Evolutionary conservation across 1,284 basidiomycete species (phyloP).

Genomic region (Sanghuangporus weigelae): DNA sequence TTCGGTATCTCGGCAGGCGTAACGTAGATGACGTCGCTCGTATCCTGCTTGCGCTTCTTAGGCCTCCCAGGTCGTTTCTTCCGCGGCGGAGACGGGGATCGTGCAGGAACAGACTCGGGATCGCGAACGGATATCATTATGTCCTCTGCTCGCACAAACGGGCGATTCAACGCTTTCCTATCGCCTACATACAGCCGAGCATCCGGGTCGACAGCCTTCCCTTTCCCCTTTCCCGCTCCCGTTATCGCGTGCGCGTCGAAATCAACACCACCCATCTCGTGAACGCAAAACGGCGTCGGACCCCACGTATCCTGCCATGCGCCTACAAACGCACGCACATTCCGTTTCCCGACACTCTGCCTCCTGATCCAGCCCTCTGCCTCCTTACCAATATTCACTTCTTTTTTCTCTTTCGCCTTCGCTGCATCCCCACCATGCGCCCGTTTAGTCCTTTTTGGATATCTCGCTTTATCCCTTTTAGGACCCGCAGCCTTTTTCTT

Average conservation of each 20-base stretch:
- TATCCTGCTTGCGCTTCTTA: background rate
- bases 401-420: background rate
- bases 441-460: background rate
- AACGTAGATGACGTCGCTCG: background rate
- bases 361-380: conserved; percentile 1
- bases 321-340: conserved; percentile 6
- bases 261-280: conserved; percentile 3
- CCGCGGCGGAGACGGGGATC: background rate
- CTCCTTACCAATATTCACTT: background rate
- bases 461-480: background rate
- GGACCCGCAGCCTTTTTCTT: background rate
- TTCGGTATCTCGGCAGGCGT: background rate
- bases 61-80: background rate
- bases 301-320: conserved; percentile 12
- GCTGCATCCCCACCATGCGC: background rate
- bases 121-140: background rate
- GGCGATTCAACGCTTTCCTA: background rate
- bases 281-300: background rate
- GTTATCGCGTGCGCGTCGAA: background rate
- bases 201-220: background rate
- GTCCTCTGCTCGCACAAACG: background rate
- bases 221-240: conserved; percentile 3
- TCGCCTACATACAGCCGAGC: conserved; percentile 9
- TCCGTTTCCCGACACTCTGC: background rate
- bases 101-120: background rate